phyloP scores from a whole-genome alignment of 1,284 basidiomycete genomes.

The Fomitopsis betulina region DNA sequence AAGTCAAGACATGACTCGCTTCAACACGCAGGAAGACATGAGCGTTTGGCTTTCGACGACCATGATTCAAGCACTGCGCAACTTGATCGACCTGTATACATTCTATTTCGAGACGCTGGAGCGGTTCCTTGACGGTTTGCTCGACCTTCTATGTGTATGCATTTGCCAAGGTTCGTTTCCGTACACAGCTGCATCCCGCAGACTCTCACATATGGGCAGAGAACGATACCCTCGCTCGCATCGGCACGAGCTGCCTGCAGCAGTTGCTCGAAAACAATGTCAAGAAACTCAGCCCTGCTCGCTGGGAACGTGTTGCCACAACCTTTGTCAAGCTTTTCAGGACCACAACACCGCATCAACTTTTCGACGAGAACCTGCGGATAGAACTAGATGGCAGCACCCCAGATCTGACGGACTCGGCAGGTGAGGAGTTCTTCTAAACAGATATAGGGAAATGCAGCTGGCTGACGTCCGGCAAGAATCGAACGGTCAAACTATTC shows the following conservation, averaged over 20 bases:
- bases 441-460: background rate
- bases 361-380: conserved; percentile 89
- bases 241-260: conserved; percentile 97
- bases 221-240: conserved; percentile 96
- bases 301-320: conserved; percentile 91
- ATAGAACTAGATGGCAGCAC: conserved; percentile 69
- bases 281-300: conserved; percentile 75
- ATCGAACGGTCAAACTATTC: conserved; percentile 59
- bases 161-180: conserved; percentile 88
- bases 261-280: conserved; percentile 95
- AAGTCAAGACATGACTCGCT: conserved; percentile 85
- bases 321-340: conserved; percentile 96
- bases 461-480: conserved; percentile 36
- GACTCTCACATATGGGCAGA: conserved; percentile 44
- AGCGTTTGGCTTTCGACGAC: conserved; percentile 99
- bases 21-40: conserved; percentile 98
- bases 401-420: conserved; percentile 51
- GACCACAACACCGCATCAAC: conserved; percentile 95
- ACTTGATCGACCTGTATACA: conserved; percentile 95
- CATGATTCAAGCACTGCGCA: conserved; percentile 96
- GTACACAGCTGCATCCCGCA: background rate
- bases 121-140: conserved; percentile 83
- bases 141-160: conserved; percentile 94
- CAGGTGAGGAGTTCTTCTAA: conserved; percentile 32
- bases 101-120: conserved; percentile 94